Base-by-base conservation (phyloP, 192 early-diverging fungal species). In the Geranomyces michiganensis region DNA sequence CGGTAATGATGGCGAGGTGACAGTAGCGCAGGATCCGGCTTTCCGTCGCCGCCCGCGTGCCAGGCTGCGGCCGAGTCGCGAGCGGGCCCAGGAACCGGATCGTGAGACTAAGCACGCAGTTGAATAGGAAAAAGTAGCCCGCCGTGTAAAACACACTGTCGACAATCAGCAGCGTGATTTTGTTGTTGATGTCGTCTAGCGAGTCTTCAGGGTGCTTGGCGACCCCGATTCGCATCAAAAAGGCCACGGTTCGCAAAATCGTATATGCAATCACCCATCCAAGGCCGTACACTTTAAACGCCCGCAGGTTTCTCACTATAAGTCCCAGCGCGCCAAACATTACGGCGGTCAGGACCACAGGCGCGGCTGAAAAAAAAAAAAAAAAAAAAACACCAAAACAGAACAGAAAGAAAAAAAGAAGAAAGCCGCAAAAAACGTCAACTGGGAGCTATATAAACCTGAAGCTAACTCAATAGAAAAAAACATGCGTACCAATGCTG, bases 81-180 rank as follows among this genome's bases (percentile, higher is more conserved):
- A 24, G 21, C 12, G 62, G 43, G 44, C 41, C 62, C 31, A 45
- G 15, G 32, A 29, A 65, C 45, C 44, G 43, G 64, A 47, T 14
- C 26, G 53, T 21, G 0, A 51, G 36, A n/a, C 48, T 24, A 26
- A 68, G 66, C 17, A 56, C 51, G 55, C 26, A 26, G 55, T 68
- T 68, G 6, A 55, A 36, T 14, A 68, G 47, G 32, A 68, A 56
- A 33, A 68, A 68, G 51, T 68, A 68, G 13, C 66, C 66, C 7
- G 66, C 66, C 31, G 49, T 32, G 66, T 55, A 68, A 32, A 68
- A 33, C 48, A 68, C 51, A 7, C 27, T 29, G 31, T 68, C 66
- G 48, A 68, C 31, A 15, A 68, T 29, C 15, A 55, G 1, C 0
- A 68, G 29, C 7, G 55, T 56, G 17, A 55, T 36, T 22, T 53